Conservation (phyloP, 1,284 basidiomycete species). For the Anthracocystis walkeri region DNA sequence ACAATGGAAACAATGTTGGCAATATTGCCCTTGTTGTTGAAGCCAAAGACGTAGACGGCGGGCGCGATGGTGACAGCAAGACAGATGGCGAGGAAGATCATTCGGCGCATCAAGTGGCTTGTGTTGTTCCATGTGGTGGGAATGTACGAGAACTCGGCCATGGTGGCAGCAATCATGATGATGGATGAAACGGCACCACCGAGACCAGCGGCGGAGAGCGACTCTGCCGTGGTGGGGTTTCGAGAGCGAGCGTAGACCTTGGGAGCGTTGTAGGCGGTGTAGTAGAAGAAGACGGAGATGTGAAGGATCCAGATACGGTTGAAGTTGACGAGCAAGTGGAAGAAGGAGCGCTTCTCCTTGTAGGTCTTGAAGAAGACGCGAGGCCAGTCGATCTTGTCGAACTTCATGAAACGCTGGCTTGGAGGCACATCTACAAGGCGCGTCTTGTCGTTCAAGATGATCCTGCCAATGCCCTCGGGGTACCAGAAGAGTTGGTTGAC, state of each 20-base stretch:
- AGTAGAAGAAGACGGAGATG: constrained; percentile 69
- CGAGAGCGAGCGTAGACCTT: constrained; percentile 79
- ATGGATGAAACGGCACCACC: constrained; percentile 67
- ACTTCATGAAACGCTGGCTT: constrained; percentile 70
- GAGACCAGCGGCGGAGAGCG: constrained; percentile 65
- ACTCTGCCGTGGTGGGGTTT: constrained; percentile 58
- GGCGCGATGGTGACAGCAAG: constrained; percentile 67
- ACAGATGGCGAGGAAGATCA: constrained; percentile 66
- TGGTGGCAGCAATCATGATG: constrained; percentile 68
- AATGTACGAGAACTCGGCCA: constrained; percentile 68
- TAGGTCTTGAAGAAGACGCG: constrained; percentile 70
- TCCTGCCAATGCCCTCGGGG: constrained; percentile 95
- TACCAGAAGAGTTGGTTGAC: constrained; percentile 99
- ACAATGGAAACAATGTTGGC: constrained; percentile 60
- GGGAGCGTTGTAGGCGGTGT: constrained; percentile 82
- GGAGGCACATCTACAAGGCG: constrained; percentile 73
- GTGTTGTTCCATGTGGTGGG: constrained; percentile 70
- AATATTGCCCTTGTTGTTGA: constrained; percentile 57
- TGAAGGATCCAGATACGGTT: constrained; percentile 70
- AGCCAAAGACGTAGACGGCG: constrained; percentile 67
- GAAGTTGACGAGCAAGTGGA: constrained; percentile 69
- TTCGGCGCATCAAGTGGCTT: constrained; percentile 65
- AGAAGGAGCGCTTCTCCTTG: constrained; percentile 68
- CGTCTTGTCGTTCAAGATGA: constrained; percentile 84
- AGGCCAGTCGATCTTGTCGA: constrained; percentile 70